Evolutionary conservation across 805 yeast genomes (phyloP).

Genomic region (Teunomyces tritomae): DNA sequence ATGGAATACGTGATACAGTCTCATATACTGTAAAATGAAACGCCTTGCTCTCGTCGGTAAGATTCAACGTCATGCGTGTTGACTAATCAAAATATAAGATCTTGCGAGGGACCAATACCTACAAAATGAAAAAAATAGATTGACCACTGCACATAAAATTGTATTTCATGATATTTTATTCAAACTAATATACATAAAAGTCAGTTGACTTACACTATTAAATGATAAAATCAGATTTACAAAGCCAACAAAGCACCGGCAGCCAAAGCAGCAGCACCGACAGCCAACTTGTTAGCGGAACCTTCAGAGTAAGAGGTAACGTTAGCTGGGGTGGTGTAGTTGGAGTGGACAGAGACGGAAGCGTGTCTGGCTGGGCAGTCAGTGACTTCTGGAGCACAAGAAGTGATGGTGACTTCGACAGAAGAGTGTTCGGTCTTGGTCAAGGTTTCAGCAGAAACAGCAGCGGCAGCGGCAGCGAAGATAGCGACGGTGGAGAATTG

Average conservation of each 20-base stretch:
- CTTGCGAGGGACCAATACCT: neutral
- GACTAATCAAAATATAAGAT: too few relatives aligned
- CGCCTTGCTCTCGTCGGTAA: slow-evolving; percentile 47
- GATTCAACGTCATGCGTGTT: slow-evolving; percentile 10
- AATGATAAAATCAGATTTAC: slow-evolving; percentile 8
- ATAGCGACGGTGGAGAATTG: slow-evolving; percentile 41
- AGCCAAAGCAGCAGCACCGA: slow-evolving; percentile 48
- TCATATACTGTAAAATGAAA: slow-evolving; percentile 63
- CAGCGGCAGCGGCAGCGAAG: slow-evolving; percentile 34
- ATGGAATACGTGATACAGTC: slow-evolving; percentile 52
- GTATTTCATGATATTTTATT: slow-evolving; percentile 1
- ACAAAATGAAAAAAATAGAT: neutral
- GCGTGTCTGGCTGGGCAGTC: slow-evolving; percentile 42
- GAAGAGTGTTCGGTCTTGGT: slow-evolving; percentile 34
- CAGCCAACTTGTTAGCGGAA: slow-evolving; percentile 35
- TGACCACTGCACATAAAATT: neutral
- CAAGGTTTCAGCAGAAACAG: slow-evolving; percentile 34
- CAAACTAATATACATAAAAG: slow-evolving; percentile 8
- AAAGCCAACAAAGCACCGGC: slow-evolving; percentile 44
- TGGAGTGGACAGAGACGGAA: slow-evolving; percentile 16
- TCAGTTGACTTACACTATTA: neutral
- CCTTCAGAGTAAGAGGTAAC: slow-evolving; percentile 34
- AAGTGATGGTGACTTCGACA: slow-evolving; percentile 46
- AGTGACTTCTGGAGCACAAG: slow-evolving; percentile 45
- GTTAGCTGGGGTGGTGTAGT: slow-evolving; percentile 29